Percentiles rank a stretch among this genome's conserved stretches.
Conservation (phyloP, 1,139 yeast genomes). For the Yamadazyma sp. region DNA sequence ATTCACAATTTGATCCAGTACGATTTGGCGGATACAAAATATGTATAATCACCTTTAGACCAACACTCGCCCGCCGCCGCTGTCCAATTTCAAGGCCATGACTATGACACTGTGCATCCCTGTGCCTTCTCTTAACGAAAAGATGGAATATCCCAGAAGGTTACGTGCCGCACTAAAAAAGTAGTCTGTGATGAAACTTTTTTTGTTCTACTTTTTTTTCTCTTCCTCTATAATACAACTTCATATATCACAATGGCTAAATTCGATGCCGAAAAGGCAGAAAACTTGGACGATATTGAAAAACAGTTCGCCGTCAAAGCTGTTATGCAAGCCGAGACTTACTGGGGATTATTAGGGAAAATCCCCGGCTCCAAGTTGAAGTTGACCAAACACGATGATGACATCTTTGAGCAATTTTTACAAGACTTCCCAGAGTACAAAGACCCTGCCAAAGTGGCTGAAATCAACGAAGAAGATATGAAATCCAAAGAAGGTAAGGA, state of each 20-base stretch:
- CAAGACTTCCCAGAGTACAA: constrained; percentile 84
- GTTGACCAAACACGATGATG: constrained; percentile 81
- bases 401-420: constrained; percentile 67
- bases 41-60: no score
- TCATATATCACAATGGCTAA: constrained; percentile 25
- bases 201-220: background rate
- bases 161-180: background rate
- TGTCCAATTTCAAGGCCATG: no score
- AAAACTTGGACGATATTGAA: constrained; percentile 71
- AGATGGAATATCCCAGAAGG: background rate
- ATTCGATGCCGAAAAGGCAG: constrained; percentile 57
- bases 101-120: no score
- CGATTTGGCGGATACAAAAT: no score
- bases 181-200: background rate
- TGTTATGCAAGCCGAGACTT: constrained; percentile 91
- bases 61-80: no score
- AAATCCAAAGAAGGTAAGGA: constrained; percentile 79
- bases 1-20: no score
- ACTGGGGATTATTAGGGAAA: constrained; percentile 77
- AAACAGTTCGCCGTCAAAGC: constrained; percentile 98
- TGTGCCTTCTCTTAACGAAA: no score
- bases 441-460: constrained; percentile 53
- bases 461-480: constrained; percentile 75
- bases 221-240: background rate
- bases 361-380: constrained; percentile 78